Base-by-base conservation (phyloP, 192 early-diverging fungal genomes). In the Dissophora ornata region DNA sequence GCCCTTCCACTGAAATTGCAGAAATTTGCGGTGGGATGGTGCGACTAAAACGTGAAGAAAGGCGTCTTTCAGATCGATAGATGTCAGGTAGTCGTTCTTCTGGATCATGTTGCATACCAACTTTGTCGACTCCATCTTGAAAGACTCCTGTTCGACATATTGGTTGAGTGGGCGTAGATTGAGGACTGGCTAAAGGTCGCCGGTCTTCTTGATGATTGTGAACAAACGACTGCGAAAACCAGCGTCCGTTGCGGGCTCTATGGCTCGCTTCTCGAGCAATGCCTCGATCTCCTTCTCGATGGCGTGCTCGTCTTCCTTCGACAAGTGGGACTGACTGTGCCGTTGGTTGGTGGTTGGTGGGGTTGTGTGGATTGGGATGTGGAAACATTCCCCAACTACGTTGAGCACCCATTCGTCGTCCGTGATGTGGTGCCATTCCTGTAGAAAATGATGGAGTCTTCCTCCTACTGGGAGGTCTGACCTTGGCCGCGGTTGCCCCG, bases 31-130 rank as follows among this genome's bases (percentile, higher is more conserved):
- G 21, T 45, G 51, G 16, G 29, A 1, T 4, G 62, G 22, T 30
- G 62, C 32, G 3, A 83, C 34, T 7, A 70, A 62, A 1, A 83
- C 61, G 22, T 83, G 81, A 0, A 83, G 63, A 57, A 83, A 75
- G 2, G 78, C 71, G 42, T 83, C 78, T 24, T 67, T 51, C 1
- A 83, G 49, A 58, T 83, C 79, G 16, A 80, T 64, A 8, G 53
- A 65, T 0, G 64, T 78, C 25, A 83, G 22, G 40, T 51, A 77
- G 54, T 67, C 62, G 18, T 71, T 36, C 19, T 34, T 50, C 12
- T 59, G 32, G 24, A 68, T 26, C 49, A 68, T 51, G 46, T 19
- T 9, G 29, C 55, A 68, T 40, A 59, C 66, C 26, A 24, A 29
- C 26, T 59, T 45, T 3, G 59, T 18, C 9, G 61, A 57, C 44